These are phyloP conservation scores for Hirschioporus abietinus DNA, from an alignment of 768 basidiomycete genomes.

Conservation along the genomic window DNA sequence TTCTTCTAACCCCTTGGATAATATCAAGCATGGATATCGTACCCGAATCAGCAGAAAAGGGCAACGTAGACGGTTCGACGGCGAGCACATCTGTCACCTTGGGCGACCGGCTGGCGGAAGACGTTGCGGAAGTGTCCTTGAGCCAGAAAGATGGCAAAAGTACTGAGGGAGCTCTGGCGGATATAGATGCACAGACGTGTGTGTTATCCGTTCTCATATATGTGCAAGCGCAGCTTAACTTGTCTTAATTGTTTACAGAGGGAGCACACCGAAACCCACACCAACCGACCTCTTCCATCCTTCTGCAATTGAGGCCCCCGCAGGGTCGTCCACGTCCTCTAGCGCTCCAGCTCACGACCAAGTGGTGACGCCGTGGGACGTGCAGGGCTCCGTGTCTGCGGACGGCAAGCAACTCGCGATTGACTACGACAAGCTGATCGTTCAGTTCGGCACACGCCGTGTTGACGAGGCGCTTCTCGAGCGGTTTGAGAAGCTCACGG, in stretches of 20 bases:
- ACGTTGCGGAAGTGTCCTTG: background rate
- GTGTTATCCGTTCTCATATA: background rate
- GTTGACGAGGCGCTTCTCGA: conserved; percentile 73
- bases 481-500: conserved; percentile 89
- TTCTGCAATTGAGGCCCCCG: conserved; percentile 11
- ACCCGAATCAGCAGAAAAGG: background rate
- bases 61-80: background rate
- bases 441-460: conserved; percentile 87
- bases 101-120: background rate
- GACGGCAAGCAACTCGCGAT: conserved; percentile 92
- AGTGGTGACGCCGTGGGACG: conserved; percentile 96
- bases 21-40: background rate
- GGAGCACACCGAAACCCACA: too few relatives aligned
- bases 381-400: conserved; percentile 80
- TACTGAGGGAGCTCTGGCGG: background rate
- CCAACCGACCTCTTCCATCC: background rate
- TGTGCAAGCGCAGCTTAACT: background rate
- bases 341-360: conserved; percentile 46
- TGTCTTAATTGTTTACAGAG: background rate
- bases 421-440: conserved; percentile 93
- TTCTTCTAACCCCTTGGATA: background rate
- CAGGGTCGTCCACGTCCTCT: conserved; percentile 20
- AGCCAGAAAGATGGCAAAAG: too few relatives aligned
- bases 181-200: background rate
- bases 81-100: background rate